A percentile compares a stretch with the other conserved stretches of the same genome.
Evolutionary conservation across 495 filamentous ascomycete genomes (phyloP).

Genomic region (Letharia lupina): DNA sequence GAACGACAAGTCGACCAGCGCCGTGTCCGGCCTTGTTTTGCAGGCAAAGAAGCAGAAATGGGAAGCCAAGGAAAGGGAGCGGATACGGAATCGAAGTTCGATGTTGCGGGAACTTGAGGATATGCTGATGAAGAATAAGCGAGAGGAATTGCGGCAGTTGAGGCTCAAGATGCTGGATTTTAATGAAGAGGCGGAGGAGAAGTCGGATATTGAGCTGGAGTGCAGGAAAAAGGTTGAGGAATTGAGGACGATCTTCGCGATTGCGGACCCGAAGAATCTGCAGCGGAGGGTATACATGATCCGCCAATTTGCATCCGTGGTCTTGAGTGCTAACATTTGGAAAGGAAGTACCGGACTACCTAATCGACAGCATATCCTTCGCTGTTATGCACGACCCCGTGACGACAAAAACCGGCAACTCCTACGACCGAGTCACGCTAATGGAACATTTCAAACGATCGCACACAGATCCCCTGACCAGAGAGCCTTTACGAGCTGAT

Average conservation of each 20-base stretch:
- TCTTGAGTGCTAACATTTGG: conserved; percentile 18
- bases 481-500: conserved; percentile 56
- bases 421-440: conserved; percentile 84
- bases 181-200: conserved; percentile 42
- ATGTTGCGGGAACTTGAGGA: conserved; percentile 45
- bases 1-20: conserved; percentile 51
- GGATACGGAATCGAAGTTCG: conserved; percentile 41
- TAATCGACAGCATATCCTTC: conserved; percentile 85
- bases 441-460: conserved; percentile 72
- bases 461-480: conserved; percentile 72
- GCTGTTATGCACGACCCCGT: conserved; percentile 90
- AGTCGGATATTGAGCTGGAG: conserved; percentile 41
- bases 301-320: neutral
- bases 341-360: conserved; percentile 72
- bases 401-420: conserved; percentile 76
- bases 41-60: conserved; percentile 65
- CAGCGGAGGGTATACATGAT: conserved; percentile 39
- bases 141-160: conserved; percentile 41
- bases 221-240: conserved; percentile 52
- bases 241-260: conserved; percentile 52
- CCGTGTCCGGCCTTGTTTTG: conserved; percentile 60
- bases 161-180: conserved; percentile 35
- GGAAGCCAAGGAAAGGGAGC: conserved; percentile 40
- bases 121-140: conserved; percentile 35
- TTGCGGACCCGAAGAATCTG: conserved; percentile 45